These are phyloP conservation scores for Paecilomyces dactylethromorphus DNA, from an alignment of 2,329 filamentous ascomycete species.

Conservation along the genomic window DNA sequence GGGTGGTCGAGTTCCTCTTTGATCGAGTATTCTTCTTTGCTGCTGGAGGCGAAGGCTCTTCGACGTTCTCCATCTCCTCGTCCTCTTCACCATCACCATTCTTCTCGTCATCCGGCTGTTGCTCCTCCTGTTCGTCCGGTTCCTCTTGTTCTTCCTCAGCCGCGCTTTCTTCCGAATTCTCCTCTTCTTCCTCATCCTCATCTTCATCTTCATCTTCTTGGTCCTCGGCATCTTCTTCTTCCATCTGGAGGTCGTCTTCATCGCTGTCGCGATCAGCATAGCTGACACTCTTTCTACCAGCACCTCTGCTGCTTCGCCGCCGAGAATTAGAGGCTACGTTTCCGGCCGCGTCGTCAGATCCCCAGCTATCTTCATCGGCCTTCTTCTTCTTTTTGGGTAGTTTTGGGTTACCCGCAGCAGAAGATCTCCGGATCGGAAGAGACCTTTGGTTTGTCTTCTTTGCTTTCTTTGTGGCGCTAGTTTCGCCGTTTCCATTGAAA, in stretches of 20 bases:
- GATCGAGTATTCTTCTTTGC: neutral
- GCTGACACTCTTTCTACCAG: slow-evolving; percentile 28
- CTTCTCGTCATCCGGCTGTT: slow-evolving; percentile 2
- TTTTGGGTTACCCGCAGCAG: slow-evolving; percentile 19
- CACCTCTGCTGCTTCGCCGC: slow-evolving; percentile 34
- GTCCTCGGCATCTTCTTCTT: slow-evolving; percentile 25
- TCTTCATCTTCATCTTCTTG: slow-evolving; percentile 37
- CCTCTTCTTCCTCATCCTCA: slow-evolving; percentile 25
- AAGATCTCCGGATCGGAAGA: slow-evolving; percentile 25
- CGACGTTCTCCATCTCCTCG: slow-evolving; percentile 6
- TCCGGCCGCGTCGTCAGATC: slow-evolving; percentile 33
- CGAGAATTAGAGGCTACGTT: slow-evolving; percentile 25
- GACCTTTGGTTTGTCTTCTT: slow-evolving; percentile 25
- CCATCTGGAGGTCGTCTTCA: slow-evolving; percentile 38
- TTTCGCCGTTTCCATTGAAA: slow-evolving; percentile 17
- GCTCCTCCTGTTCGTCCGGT: slow-evolving; percentile 1
- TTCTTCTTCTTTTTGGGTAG: slow-evolving; percentile 27
- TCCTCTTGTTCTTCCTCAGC: slow-evolving; percentile 34
- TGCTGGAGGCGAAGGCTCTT: neutral
- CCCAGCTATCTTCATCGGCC: slow-evolving; percentile 32
- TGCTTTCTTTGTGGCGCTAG: slow-evolving; percentile 20
- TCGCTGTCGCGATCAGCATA: slow-evolving; percentile 40
- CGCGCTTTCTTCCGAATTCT: neutral
- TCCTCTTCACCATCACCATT: slow-evolving; percentile 2
- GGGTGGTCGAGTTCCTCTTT: neutral